Conservation (phyloP, 495 filamentous ascomycete species). For the Echria macrotheca region DNA sequence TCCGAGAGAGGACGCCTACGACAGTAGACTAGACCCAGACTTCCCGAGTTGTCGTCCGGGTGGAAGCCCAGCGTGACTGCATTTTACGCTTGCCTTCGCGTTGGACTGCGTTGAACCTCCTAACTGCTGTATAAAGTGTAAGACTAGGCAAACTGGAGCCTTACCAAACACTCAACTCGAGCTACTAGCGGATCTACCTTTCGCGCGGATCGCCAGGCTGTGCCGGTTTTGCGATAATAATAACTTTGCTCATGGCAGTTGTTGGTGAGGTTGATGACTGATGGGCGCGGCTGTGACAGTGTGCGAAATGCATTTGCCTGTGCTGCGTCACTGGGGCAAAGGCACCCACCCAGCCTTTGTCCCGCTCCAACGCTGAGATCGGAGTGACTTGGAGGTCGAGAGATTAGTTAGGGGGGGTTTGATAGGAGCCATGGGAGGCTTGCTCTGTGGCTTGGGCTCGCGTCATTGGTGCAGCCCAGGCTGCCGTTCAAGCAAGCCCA, state of each 20-base stretch:
- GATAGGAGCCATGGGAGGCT: not conserved
- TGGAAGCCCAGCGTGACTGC: too few relatives aligned
- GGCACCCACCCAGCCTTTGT: not conserved
- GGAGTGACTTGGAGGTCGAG: not conserved
- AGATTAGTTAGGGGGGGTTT: conserved; percentile 7
- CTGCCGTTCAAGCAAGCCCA: not conserved
- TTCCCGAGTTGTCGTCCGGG: too few relatives aligned
- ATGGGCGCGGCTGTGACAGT: conserved; percentile 5
- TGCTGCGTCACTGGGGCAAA: not conserved
- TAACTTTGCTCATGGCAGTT: too few relatives aligned
- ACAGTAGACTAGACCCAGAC: too few relatives aligned
- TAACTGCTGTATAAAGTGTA: too few relatives aligned
- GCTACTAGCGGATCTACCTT: not conserved
- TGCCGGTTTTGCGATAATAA: not conserved
- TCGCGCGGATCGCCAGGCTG: not conserved
- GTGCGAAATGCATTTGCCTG: not conserved
- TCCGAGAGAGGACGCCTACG: too few relatives aligned
- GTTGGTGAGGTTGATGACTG: conserved; percentile 1
- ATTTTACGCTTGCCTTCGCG: too few relatives aligned
- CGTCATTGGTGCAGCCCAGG: not conserved
- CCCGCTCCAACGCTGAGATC: not conserved
- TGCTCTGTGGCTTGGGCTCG: conserved; percentile 5
- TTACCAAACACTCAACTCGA: too few relatives aligned
- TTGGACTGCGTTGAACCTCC: too few relatives aligned
- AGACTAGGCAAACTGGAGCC: too few relatives aligned